Evolutionary conservation across 2,329 filamentous ascomycete species (phyloP), one percentile per base, ranked within the genome.

Genomic region (Fusarium succisae): DNA sequence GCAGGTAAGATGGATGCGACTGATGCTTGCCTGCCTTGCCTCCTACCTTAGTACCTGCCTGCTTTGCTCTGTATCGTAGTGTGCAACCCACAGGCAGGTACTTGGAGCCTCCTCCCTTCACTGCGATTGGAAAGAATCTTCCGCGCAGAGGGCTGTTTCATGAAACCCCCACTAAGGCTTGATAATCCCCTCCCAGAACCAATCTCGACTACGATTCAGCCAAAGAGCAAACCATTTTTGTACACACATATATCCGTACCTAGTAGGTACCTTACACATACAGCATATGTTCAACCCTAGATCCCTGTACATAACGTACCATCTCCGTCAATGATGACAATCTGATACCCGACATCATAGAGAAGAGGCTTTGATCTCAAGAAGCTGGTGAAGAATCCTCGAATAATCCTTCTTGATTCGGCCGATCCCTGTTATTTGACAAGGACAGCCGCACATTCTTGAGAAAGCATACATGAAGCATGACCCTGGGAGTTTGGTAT

Each of bases 121-220:
- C 51, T 39, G 35, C 51, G 20, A 38, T 54, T 38, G 50, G 18
- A 26, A 53, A 54, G 32, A 54, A 54, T 26, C 15, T 35, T 32
- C 37, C 37, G 38, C 22, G 45, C 15, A 22, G 24, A 43, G 41
- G n/a, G 41, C 35, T 30, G 22, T 18, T 45, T 15, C 13, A 28
- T 28, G 45, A 9, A 41, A 45, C 43, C 63, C 38, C 58, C 69
- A 69, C 69, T 41, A 28, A 68, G 48, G 57, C 53, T 72, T 62
- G 56, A 63, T 43, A 47, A 43, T 51, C 55, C 24, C 37, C 47
- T 48, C 26, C 26, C 48, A 47, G 45, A 53, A 43, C 58, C 48
- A 41, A 47, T 41, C 32, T 63, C 41, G 66, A 57, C 30, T 47
- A 45, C 32, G 28, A 48, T 47, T 37, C 20, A 43, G 45, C 38